Percentiles rank a stretch among this genome's conserved stretches.
These are phyloP conservation scores for Pythium periplocum DNA, from an alignment of 352 stramenopile genomes.

Conservation along the genomic window DNA sequence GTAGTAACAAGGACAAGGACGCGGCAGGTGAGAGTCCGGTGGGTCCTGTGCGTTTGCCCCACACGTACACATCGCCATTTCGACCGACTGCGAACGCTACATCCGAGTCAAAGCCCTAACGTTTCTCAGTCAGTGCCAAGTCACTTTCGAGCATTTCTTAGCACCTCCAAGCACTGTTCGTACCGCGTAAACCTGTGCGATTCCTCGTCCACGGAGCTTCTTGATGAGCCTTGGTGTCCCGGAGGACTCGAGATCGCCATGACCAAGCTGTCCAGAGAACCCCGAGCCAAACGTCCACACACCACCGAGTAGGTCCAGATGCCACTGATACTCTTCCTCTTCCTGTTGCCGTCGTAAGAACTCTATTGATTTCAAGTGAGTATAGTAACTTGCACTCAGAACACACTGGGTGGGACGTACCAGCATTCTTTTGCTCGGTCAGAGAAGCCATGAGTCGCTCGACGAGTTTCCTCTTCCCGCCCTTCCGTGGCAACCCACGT, in stretches of 20 bases:
- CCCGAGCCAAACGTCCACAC: constrained; percentile 82
- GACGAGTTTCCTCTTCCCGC: constrained; percentile 58
- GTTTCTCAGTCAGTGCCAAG: background rate
- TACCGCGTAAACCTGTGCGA: constrained; percentile 76
- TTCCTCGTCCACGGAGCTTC: constrained; percentile 48
- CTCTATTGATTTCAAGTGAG: constrained; percentile 25
- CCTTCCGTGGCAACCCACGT: constrained; percentile 49
- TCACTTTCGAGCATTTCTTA: no score
- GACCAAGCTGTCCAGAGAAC: constrained; percentile 61
- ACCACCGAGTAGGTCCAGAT: constrained; percentile 75
- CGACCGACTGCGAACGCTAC: constrained; percentile 68
- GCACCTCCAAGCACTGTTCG: background rate
- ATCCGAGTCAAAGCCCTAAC: constrained; percentile 77
- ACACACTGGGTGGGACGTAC: constrained; percentile 14
- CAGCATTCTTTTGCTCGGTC: constrained; percentile 48
- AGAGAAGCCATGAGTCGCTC: constrained; percentile 52
- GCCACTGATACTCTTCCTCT: constrained; percentile 61
- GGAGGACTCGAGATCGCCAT: constrained; percentile 60
- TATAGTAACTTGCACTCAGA: no score
- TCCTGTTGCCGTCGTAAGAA: constrained; percentile 46
- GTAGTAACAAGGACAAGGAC: constrained; percentile 27
- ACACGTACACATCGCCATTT: constrained; percentile 72
- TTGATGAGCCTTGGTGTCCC: constrained; percentile 61
- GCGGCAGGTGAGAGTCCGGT: constrained; percentile 37
- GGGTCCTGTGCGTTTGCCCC: constrained; percentile 60